phyloP scores from a whole-genome alignment of 2,329 filamentous ascomycete genomes.

The Amauroascus verrucosus region DNA sequence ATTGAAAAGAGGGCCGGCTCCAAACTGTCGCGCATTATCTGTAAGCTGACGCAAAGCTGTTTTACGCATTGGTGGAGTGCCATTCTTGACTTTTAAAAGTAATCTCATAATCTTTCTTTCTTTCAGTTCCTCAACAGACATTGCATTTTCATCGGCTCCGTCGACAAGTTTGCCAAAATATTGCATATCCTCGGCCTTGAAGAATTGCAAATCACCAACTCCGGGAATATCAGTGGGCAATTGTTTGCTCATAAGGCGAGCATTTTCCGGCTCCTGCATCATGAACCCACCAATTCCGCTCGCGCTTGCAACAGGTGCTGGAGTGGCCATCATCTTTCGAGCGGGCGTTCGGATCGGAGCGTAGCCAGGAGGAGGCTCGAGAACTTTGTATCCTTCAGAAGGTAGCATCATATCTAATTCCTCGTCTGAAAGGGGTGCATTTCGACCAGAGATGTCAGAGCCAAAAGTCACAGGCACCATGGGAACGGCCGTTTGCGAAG shows the following conservation, averaged over 20 bases:
- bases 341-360: constrained; percentile 69
- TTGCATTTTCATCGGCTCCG: constrained; percentile 77
- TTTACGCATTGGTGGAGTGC: constrained; percentile 96
- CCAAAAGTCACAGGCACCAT: constrained; percentile 58
- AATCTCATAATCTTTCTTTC: constrained; percentile 98
- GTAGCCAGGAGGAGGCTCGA: constrained; percentile 85
- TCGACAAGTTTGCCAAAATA: constrained; percentile 98
- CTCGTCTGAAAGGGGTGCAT: constrained; percentile 78
- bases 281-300: constrained; percentile 70
- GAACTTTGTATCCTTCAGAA: constrained; percentile 81
- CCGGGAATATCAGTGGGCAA: constrained; percentile 88
- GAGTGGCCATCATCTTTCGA: constrained; percentile 63
- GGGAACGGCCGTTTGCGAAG: constrained; percentile 48
- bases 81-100: constrained; percentile 96
- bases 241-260: constrained; percentile 72
- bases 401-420: constrained; percentile 88
- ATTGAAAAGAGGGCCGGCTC: constrained; percentile 87
- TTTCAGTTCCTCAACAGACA: constrained; percentile 92
- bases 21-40: constrained; percentile 93
- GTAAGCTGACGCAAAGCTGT: constrained; percentile 94
- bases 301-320: constrained; percentile 51
- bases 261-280: constrained; percentile 90
- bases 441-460: constrained; percentile 68
- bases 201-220: constrained; percentile 91
- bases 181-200: constrained; percentile 97